phyloP scores from a whole-genome alignment of 805 yeast species.

The Kuraishia cidri region DNA sequence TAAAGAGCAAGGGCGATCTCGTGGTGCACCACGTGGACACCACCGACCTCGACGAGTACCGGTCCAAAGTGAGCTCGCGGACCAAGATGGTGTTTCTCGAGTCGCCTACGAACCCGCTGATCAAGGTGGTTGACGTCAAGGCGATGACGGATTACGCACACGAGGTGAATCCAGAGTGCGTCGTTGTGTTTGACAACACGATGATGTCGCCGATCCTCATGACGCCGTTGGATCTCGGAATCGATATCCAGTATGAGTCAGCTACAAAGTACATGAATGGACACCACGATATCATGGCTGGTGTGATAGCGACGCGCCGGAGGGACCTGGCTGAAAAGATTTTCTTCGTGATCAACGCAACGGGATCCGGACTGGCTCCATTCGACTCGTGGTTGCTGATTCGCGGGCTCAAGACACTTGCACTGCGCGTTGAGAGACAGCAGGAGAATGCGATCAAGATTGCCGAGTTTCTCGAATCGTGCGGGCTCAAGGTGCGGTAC shows the following conservation, averaged over 20 bases:
- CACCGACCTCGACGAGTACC: conserved; percentile 56
- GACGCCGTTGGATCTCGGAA: conserved; percentile 80
- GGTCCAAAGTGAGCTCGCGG: conserved; percentile 38
- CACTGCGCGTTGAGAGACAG: conserved; percentile 81
- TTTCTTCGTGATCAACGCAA: conserved; percentile 75
- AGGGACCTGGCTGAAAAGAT: conserved; percentile 58
- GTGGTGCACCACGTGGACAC: conserved; percentile 76
- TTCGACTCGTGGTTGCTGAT: conserved; percentile 86
- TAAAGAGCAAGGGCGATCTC: conserved; percentile 55
- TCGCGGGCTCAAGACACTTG: conserved; percentile 83
- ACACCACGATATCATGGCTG: conserved; percentile 97
- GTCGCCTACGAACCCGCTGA: conserved; percentile 89
- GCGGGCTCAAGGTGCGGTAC: conserved; percentile 73
- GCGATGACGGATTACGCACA: conserved; percentile 62
- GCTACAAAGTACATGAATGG: conserved; percentile 92
- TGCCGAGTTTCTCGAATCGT: conserved; percentile 61
- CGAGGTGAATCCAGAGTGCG: conserved; percentile 50
- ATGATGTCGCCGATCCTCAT: conserved; percentile 91
- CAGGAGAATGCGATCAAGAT: conserved; percentile 71
- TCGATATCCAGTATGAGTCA: conserved; percentile 87
- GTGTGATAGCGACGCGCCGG: conserved; percentile 67
- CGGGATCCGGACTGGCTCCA: conserved; percentile 89
- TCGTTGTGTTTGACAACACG: conserved; percentile 87
- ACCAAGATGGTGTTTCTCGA: conserved; percentile 82
- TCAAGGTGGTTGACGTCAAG: conserved; percentile 77